These are phyloP conservation scores for Diaporthe sp. DNA, from an alignment of 2,329 filamentous ascomycete species.

Conservation along the genomic window DNA sequence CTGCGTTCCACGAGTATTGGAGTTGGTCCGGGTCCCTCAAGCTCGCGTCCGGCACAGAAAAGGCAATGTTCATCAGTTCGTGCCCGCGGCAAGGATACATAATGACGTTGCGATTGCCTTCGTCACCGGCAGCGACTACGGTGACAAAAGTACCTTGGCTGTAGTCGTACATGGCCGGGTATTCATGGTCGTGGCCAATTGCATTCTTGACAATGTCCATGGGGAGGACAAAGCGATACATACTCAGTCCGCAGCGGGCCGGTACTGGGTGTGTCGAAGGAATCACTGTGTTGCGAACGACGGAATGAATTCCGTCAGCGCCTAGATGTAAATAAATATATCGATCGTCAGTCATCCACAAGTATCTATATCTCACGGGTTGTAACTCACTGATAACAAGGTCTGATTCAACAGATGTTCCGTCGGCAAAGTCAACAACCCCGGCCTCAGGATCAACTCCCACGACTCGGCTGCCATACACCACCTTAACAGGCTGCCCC, in stretches of 20 bases:
- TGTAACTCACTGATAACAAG: not conserved
- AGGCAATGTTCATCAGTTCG: constrained; percentile 3
- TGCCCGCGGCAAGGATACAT: not conserved
- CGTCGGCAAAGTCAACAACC: not conserved
- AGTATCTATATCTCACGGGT: not conserved
- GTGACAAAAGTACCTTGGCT: not conserved
- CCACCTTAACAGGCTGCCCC: not conserved
- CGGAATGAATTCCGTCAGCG: not conserved
- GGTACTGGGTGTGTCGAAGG: constrained; percentile 1
- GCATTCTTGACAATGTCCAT: not conserved
- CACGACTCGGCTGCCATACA: not conserved
- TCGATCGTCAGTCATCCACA: not conserved
- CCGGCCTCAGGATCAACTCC: not conserved
- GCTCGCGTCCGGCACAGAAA: not conserved
- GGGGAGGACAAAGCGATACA: constrained; percentile 1
- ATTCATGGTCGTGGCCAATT: not conserved
- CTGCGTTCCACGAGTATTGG: not conserved
- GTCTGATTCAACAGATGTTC: not conserved
- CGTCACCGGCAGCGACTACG: not conserved
- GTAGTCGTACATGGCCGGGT: not conserved
- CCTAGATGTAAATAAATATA: not conserved
- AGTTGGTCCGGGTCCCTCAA: not conserved
- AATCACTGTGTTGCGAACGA: not conserved
- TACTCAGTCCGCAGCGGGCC: not conserved
- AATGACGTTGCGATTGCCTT: not conserved